phyloP scores from a whole-genome alignment of 2,329 filamentous ascomycete species.

The Aplosporella prunicola region DNA sequence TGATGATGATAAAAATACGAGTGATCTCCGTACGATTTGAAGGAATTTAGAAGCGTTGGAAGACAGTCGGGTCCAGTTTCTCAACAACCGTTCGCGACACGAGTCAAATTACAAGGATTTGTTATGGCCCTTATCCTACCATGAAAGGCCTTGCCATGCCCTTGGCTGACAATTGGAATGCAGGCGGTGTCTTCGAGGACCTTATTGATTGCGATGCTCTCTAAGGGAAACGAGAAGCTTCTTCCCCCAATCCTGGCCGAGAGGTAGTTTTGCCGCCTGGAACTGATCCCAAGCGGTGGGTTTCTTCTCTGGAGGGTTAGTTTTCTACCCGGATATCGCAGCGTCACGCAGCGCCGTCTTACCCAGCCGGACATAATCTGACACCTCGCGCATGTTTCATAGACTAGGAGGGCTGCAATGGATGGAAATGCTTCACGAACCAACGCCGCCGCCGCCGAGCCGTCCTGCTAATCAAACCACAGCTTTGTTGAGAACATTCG shows the following conservation, averaged over 20 bases:
- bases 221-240: slow-evolving; percentile 76
- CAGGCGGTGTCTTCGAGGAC: slow-evolving; percentile 93
- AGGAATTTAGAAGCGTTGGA: too few relatives aligned
- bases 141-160: too few relatives aligned
- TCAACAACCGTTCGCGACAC: too few relatives aligned
- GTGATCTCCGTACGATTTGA: too few relatives aligned
- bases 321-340: too few relatives aligned
- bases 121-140: too few relatives aligned
- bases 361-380: too few relatives aligned
- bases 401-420: slow-evolving; percentile 93
- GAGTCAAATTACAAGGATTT: too few relatives aligned
- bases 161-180: slow-evolving; percentile 16
- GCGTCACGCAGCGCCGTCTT: too few relatives aligned
- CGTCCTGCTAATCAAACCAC: slow-evolving; percentile 21
- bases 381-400: slow-evolving; percentile 64
- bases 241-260: slow-evolving; percentile 79
- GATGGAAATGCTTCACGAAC: slow-evolving; percentile 44
- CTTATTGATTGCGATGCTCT: slow-evolving; percentile 86
- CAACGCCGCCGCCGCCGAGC: not conserved
- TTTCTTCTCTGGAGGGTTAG: slow-evolving; percentile 95
- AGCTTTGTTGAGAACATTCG: slow-evolving; percentile 85
- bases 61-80: too few relatives aligned
- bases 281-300: slow-evolving; percentile 92
- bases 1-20: too few relatives aligned
- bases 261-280: slow-evolving; percentile 94